Base-by-base conservation (phyloP, 2,329 filamentous ascomycete genomes). In the Cladophialophora carrionii region DNA sequence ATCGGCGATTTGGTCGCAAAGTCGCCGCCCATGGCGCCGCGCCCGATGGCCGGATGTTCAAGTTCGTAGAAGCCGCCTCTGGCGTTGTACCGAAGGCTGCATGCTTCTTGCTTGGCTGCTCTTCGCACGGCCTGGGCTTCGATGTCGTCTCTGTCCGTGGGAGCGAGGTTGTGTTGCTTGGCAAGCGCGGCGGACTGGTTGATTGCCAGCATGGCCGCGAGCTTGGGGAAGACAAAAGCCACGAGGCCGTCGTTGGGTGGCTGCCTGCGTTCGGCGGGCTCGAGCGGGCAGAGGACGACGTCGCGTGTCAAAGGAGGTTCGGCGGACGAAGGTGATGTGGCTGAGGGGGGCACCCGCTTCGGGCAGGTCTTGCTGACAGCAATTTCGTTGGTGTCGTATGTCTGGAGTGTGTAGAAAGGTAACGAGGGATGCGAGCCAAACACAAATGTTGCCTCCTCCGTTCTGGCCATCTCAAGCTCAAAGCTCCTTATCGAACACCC, bases 121-220 rank as follows among this genome's bases (percentile, higher is more conserved):
- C 78, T 73, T 24, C 73, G 75, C 17, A 83, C 75, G 3, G 81
- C 80, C 41, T 80, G 76, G 6, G 71, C 74, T 69, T 82, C 78
- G 3, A 80, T 74, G 24, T 80, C 76, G 34, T 76, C 73, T 17
- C 78, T 76, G 24, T 81, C 76, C 4, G 76, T 72, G 14, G 78
- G 76, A 2, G 76, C 71, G 7, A 83, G 73, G 10, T 74, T 69
- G 61, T 81, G 76, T 55, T 78, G 69, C 48, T 76, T 75, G 24
- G 77, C 75, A 32, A 81, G 68, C 14, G 77, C 76, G 12, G 73
- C 73, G 12, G 79, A 78, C 59, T 82, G 77, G 48, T 82, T 80
- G 32, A 82, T 78, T 7, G 81, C 81, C 22, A 82, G 73, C 72
- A 83, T 79, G 53, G 79, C 80, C 14, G 81, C 81, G 20, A 82